phyloP scores from a whole-genome alignment of 2,329 filamentous ascomycete species.

The Teratosphaeria gauchensis region DNA sequence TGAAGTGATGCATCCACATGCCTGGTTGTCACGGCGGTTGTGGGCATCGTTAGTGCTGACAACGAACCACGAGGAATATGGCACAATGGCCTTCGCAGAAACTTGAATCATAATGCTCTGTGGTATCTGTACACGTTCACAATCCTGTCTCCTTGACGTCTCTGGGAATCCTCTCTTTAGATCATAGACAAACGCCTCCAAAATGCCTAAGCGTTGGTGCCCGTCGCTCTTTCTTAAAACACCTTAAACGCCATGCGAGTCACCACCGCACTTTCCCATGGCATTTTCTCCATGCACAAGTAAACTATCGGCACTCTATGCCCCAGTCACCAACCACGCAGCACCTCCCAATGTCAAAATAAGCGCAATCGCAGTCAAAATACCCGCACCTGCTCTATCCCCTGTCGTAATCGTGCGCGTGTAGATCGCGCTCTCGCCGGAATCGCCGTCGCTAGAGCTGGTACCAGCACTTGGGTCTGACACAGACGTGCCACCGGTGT shows the following conservation, averaged over 20 bases:
- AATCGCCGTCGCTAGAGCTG: constrained; percentile 18
- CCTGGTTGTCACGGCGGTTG: neutral
- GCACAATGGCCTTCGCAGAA: neutral
- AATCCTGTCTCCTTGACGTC: neutral
- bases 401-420: constrained; percentile 41
- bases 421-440: constrained; percentile 15
- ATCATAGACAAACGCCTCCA: neutral
- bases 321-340: constrained; percentile 3
- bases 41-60: neutral
- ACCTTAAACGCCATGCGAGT: neutral
- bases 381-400: constrained; percentile 58
- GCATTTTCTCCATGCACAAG: neutral
- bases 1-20: neutral
- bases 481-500: constrained; percentile 43
- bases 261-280: neutral
- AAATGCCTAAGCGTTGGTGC: neutral
- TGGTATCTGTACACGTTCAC: neutral
- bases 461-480: constrained; percentile 38
- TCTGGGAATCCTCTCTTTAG: neutral
- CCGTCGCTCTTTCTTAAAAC: neutral
- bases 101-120: neutral
- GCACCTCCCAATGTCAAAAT: constrained; percentile 11
- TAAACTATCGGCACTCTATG: neutral
- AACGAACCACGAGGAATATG: neutral
- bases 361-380: constrained; percentile 15